Conservation (phyloP, 257 asterid species). For the Petrea volubilis region DNA sequence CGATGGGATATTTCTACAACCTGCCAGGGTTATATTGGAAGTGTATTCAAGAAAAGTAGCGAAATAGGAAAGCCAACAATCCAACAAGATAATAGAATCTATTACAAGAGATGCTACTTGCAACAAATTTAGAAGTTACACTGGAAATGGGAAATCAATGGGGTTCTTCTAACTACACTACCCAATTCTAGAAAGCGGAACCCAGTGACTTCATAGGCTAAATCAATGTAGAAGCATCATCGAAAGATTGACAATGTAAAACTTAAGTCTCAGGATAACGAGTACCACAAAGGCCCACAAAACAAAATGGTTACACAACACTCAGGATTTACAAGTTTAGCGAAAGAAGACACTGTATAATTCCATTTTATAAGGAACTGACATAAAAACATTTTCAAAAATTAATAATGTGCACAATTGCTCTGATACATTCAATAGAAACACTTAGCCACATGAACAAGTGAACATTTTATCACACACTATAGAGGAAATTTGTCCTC, state of each 20-base stretch:
- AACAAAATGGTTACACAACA: background rate
- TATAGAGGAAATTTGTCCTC: background rate
- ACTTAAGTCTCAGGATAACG: background rate
- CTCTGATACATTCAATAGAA: conserved; percentile 3
- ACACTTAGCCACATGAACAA: background rate
- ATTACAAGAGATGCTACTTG: background rate
- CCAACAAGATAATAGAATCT: background rate
- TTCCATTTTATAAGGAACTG: background rate
- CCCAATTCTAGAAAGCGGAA: background rate
- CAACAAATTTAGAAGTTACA: background rate
- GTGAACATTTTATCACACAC: background rate
- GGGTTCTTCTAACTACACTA: background rate
- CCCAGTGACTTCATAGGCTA: background rate
- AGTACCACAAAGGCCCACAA: background rate
- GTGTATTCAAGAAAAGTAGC: background rate
- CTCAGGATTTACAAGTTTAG: background rate
- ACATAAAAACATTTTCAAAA: background rate
- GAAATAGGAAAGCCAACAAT: background rate
- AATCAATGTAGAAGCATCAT: background rate
- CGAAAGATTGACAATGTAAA: background rate
- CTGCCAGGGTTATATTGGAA: too few relatives aligned
- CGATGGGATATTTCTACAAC: background rate
- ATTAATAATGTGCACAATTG: background rate
- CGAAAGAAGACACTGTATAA: background rate
- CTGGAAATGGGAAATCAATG: background rate